These are phyloP conservation scores for Peronospora farinosa DNA, from an alignment of 352 stramenopile genomes.

Conservation along the genomic window DNA sequence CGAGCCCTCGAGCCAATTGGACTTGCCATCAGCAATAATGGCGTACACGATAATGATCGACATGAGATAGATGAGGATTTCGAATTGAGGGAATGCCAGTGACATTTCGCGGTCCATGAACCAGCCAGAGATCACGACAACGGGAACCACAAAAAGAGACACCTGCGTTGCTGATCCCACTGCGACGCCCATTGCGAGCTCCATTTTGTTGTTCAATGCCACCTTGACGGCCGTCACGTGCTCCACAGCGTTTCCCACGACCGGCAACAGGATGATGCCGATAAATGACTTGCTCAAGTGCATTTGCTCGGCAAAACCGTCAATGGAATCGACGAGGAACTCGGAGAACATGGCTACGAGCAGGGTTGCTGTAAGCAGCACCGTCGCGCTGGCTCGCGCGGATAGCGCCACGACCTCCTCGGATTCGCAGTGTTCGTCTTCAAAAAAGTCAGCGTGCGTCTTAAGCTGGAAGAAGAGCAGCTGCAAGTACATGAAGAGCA, in stretches of 20 bases:
- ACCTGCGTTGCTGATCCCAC: conserved; percentile 96
- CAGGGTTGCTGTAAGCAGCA: conserved; percentile 84
- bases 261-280: conserved; percentile 94
- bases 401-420: conserved; percentile 83
- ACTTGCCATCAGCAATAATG: conserved; percentile 87
- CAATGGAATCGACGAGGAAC: conserved; percentile 84
- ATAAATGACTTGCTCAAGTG: conserved; percentile 83
- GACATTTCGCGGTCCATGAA: conserved; percentile 90
- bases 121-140: conserved; percentile 94
- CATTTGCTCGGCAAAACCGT: conserved; percentile 62
- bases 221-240: conserved; percentile 96
- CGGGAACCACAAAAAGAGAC: conserved; percentile 94
- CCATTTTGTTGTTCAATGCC: conserved; percentile 97
- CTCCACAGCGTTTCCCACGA: conserved; percentile 98
- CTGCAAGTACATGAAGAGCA: conserved; percentile 91
- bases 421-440: conserved; percentile 31
- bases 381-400: conserved; percentile 58
- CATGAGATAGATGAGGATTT: conserved; percentile 95
- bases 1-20: conserved; percentile 89
- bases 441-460: conserved; percentile 92
- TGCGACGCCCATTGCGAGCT: conserved; percentile 96
- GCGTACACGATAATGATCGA: conserved; percentile 93
- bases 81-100: conserved; percentile 93
- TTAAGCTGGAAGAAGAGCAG: conserved; percentile 94
- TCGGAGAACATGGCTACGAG: conserved; percentile 92